A percentile compares a stretch with the other conserved stretches of the same genome.
These are phyloP conservation scores for Micractinium sp. DNA, from an alignment of 139 green algal genomes.

Conservation along the genomic window DNA sequence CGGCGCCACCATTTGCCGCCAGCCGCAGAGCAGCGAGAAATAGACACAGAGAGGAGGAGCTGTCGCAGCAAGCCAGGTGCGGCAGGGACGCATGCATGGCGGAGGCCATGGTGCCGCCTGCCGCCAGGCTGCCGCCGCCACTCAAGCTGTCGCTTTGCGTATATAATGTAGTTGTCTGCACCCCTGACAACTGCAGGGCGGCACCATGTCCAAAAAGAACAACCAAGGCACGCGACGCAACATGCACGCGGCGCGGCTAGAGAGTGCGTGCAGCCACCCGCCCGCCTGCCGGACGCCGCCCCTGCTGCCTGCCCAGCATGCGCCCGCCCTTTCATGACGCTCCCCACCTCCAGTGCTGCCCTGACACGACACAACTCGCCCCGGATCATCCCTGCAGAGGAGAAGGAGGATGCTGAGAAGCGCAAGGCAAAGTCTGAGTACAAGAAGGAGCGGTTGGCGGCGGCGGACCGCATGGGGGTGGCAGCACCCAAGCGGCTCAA, in stretches of 20 bases:
- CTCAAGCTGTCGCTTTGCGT: no score
- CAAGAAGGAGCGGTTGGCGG: constrained; percentile 20
- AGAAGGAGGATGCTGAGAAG: constrained; percentile 41
- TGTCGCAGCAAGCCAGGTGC: no score
- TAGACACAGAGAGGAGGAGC: no score
- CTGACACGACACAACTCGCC: no score
- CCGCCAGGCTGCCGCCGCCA: no score
- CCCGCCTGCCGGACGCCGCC: neutral
- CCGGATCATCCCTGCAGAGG: constrained; percentile 33
- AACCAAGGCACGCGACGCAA: constrained; percentile 27
- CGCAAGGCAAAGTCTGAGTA: constrained; percentile 19
- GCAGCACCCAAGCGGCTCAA: constrained; percentile 28
- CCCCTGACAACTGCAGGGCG: neutral
- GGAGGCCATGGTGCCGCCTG: no score
- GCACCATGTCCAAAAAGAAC: constrained; percentile 46
- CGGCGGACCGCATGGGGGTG: constrained; percentile 14
- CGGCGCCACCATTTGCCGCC: no score
- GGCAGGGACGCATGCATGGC: no score
- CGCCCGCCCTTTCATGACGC: neutral
- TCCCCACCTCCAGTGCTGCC: neutral
- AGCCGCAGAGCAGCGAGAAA: no score
- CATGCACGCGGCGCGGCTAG: constrained; percentile 14
- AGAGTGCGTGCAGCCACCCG: constrained; percentile 4
- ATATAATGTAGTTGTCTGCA: neutral
- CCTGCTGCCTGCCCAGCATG: neutral